A percentile compares a stretch with the other conserved stretches of the same genome.
Conservation (phyloP, 495 filamentous ascomycete species). For the Neurospora sp. region DNA sequence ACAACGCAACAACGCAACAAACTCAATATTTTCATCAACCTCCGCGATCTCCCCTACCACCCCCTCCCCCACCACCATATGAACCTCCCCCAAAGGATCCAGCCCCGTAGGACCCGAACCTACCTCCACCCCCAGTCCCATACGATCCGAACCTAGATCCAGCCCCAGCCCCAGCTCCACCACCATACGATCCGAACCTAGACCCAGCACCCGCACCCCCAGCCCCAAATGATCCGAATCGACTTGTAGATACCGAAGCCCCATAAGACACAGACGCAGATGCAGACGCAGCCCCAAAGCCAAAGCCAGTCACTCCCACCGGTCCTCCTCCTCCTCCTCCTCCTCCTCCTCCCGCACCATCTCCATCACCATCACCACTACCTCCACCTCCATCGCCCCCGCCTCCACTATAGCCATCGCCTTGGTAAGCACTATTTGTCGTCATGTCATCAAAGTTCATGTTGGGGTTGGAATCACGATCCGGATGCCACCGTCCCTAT, state of each 20-base stretch:
- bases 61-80: neutral
- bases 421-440: neutral
- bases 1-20: neutral
- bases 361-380: neutral
- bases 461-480: neutral
- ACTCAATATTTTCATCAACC: conserved; percentile 13
- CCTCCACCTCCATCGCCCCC: neutral
- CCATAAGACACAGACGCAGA: neutral
- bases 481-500: neutral
- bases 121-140: neutral
- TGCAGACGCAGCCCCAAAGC: neutral
- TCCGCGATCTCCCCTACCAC: conserved; percentile 6
- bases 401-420: neutral
- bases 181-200: neutral
- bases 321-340: conserved; percentile 9
- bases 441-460: neutral
- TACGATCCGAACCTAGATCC: neutral
- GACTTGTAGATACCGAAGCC: neutral
- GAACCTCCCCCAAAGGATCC: neutral
- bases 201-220: neutral
- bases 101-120: neutral
- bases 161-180: neutral
- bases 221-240: neutral
- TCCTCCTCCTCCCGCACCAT: neutral
- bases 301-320: neutral